Conservation (phyloP, 2,329 filamentous ascomycete genomes). For the Fusarium mundagurra region DNA sequence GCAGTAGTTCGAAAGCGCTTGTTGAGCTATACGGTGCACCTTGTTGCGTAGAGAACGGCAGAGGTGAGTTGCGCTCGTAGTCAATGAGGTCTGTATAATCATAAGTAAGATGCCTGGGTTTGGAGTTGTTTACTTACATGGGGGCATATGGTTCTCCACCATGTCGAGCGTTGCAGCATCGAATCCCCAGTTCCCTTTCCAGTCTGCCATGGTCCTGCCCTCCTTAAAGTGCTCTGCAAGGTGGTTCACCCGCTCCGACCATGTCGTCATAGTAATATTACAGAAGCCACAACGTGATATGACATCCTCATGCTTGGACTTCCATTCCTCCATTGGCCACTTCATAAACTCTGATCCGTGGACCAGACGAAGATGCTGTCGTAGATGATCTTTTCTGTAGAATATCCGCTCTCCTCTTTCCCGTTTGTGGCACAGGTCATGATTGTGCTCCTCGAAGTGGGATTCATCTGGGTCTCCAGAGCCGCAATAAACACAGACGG, state of each 20-base stretch:
- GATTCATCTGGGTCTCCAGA: slow-evolving; percentile 41
- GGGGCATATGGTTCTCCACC: slow-evolving; percentile 54
- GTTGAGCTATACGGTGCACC: slow-evolving; percentile 31
- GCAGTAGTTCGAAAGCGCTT: slow-evolving; percentile 49
- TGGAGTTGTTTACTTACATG: slow-evolving; percentile 42
- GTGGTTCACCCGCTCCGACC: slow-evolving; percentile 51
- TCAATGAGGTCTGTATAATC: slow-evolving; percentile 6
- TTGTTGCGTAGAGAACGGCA: slow-evolving; percentile 34
- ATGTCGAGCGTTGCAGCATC: slow-evolving; percentile 48
- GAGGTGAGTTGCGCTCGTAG: slow-evolving; percentile 30
- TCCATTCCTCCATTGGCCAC: slow-evolving; percentile 58
- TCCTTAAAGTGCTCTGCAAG: slow-evolving; percentile 55
- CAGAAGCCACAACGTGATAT: slow-evolving; percentile 56
- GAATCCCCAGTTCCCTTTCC: slow-evolving; percentile 57
- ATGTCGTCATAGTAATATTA: slow-evolving; percentile 48
- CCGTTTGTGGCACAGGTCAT: slow-evolving; percentile 56
- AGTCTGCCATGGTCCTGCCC: slow-evolving; percentile 55
- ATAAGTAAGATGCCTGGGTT: fast-evolving
- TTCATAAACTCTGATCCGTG: slow-evolving; percentile 52
- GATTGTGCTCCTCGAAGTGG: slow-evolving; percentile 53
- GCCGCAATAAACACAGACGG: slow-evolving; percentile 52
- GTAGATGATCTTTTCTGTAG: slow-evolving; percentile 56
- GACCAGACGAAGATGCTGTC: slow-evolving; percentile 55
- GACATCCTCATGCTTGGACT: slow-evolving; percentile 47
- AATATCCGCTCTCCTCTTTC: slow-evolving; percentile 50